Evolutionary conservation across 306 rosid genomes (phyloP), one percentile per base, ranked within the genome.

Genomic region (Ceratonia siliqua): DNA sequence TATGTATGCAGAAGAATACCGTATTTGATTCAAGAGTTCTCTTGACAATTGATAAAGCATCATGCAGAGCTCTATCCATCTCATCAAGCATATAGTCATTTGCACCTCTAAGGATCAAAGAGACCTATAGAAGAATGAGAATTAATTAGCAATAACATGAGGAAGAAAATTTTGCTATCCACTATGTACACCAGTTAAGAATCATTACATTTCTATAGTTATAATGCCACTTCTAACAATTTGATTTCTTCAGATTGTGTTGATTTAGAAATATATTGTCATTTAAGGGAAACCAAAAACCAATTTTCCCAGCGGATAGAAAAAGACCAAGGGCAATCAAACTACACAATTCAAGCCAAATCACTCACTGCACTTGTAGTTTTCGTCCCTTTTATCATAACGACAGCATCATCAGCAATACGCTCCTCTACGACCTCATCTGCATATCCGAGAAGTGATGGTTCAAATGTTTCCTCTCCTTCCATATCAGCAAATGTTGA

Each of bases 401-500:
- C 43, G 17, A 93, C 93, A 65, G 91, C 93, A 68, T 93, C 98
- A 80, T 90, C 97, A 74, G 97, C 63, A 82, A 93, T 69, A 33
- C 93, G 90, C 85, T 93, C 98, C 88, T 90, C 98, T 42, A 93
- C 97, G 77, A 93, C 98, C 87, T 93, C 97, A 21, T 89, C 97
- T 2, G 98, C 98, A 74, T 32, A 42, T 84, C 97, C 98, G 77
- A 93, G 95, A 85, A 93, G 76, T 15, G 98, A 91, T 50, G 98
- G 57, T 63, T 93, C 98, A 68, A 93, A 93, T 15, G 98, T 90
- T 86, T 93, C 98, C 73, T 93, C 98, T 39, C 98, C 98, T 82
- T 93, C 98, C 97, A 93, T 93, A 78, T 93, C 98, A 82, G 97
- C 98, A 76, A 93, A 93, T 66, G 97, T 93, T 25, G 98, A 93